Evolutionary conservation across 352 stramenopile genomes (phyloP).

Genomic region (Globisporangium yorkense): DNA sequence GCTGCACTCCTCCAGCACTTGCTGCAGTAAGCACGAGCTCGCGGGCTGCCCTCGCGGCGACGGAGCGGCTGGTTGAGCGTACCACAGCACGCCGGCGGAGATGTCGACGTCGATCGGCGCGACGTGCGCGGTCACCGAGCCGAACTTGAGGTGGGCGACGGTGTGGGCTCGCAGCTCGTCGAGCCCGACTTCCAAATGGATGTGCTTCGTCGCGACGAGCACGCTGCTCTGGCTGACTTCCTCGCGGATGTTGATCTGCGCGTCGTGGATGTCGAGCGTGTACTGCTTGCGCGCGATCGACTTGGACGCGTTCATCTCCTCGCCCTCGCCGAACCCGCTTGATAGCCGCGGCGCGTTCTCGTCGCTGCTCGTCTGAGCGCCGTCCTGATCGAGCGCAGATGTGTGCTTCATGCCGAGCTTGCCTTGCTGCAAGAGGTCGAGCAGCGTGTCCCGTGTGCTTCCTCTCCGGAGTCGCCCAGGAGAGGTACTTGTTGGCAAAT

Average conservation of each 20-base stretch:
- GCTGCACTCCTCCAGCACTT: slow-evolving; percentile 80
- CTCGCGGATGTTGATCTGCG: slow-evolving; percentile 75
- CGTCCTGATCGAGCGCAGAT: slow-evolving; percentile 12
- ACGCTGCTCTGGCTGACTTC: slow-evolving; percentile 60
- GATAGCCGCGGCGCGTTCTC: slow-evolving; percentile 9
- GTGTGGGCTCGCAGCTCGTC: slow-evolving; percentile 37
- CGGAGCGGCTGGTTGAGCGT: slow-evolving; percentile 25
- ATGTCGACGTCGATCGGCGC: slow-evolving; percentile 76
- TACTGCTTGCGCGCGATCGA: slow-evolving; percentile 61
- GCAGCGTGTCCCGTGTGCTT: slow-evolving; percentile 51
- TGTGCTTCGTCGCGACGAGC: slow-evolving; percentile 65
- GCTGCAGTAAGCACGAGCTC: slow-evolving; percentile 43
- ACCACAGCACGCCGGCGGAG: slow-evolving; percentile 64
- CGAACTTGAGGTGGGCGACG: slow-evolving; percentile 56
- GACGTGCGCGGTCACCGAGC: slow-evolving; percentile 64
- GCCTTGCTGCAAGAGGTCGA: slow-evolving; percentile 71
- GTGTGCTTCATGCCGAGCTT: slow-evolving; percentile 48
- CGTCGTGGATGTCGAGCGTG: slow-evolving; percentile 70
- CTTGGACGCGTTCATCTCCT: slow-evolving; percentile 17
- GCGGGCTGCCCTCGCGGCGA: slow-evolving; percentile 9
- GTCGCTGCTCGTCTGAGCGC: slow-evolving; percentile 7
- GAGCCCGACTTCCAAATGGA: slow-evolving; percentile 65
- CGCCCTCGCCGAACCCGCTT: slow-evolving; percentile 1
- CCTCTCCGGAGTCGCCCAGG: slow-evolving; percentile 16
- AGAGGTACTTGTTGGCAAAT: neutral